phyloP scores from a whole-genome alignment of 2,329 filamentous ascomycete species.

The Ophiostoma populinum region DNA sequence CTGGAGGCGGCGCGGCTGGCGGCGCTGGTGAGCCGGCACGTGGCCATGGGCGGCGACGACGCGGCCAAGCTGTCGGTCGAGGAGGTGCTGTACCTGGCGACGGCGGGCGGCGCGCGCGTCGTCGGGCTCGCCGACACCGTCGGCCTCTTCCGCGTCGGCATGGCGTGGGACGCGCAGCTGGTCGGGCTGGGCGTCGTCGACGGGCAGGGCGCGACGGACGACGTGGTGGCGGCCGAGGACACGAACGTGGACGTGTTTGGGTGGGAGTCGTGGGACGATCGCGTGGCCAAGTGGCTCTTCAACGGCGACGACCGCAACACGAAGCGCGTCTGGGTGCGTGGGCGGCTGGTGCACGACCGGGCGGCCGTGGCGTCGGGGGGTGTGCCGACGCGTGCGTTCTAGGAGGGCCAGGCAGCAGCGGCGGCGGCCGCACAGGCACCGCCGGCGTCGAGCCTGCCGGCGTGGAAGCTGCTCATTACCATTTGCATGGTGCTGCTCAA shows the following conservation, averaged over 20 bases:
- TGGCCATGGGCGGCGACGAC: slow-evolving; percentile 38
- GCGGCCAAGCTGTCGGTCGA: slow-evolving; percentile 59
- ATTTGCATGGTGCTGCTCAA: background rate
- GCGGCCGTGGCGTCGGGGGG: background rate
- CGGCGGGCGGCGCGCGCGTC: slow-evolving; percentile 69
- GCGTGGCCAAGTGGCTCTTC: slow-evolving; percentile 85
- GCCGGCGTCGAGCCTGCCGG: slow-evolving; percentile 1
- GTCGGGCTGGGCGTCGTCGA: slow-evolving; percentile 42
- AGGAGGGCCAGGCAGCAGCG: background rate
- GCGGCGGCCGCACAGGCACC: background rate
- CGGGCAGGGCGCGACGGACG: slow-evolving; percentile 19
- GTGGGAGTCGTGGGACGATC: slow-evolving; percentile 76
- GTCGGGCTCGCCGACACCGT: slow-evolving; percentile 56
- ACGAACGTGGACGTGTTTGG: slow-evolving; percentile 79
- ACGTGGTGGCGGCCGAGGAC: slow-evolving; percentile 18
- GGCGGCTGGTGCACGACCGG: slow-evolving; percentile 56
- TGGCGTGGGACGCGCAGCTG: slow-evolving; percentile 82
- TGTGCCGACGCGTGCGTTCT: background rate
- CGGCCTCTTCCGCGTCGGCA: slow-evolving; percentile 71
- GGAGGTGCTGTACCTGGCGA: slow-evolving; percentile 75
- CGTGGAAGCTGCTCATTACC: slow-evolving; percentile 4
- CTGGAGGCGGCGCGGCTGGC: slow-evolving; percentile 74
- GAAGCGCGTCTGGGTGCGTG: slow-evolving; percentile 73
- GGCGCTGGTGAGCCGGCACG: slow-evolving; percentile 56
- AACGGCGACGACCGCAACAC: slow-evolving; percentile 88